Base-by-base conservation (phyloP, 2,329 filamentous ascomycete genomes). In the Hypoxylon sp. region DNA sequence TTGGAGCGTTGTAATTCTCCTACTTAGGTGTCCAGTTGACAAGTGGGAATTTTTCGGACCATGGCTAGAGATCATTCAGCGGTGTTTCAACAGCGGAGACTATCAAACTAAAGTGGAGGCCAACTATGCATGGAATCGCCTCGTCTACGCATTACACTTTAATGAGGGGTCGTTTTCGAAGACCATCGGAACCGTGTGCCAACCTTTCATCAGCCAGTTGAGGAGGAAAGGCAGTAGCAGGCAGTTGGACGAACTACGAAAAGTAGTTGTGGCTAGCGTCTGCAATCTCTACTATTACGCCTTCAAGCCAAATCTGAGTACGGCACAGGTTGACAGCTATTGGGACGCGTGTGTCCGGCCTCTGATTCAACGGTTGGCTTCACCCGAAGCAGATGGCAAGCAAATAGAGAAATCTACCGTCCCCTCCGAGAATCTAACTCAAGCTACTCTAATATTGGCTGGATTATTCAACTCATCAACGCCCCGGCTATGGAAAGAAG, bases 241-340 rank as follows among this genome's bases (percentile, higher is more conserved):
- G 74, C 82, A 88, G 48, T 82, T 83, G 20, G 86, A 90, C 33
- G 85, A 90, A 60, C 85, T 91, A 6, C 86, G 85, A 64, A 84
- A 81, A 66, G 82, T 84, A 1, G 85, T 89, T 11, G 75, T 95
- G 44, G 90, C 90, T 11, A 92, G 91, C 60, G 90, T 97, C 63
- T 92, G 92, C 79, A 94, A 91, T 61, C 85, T 98, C 0, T 87
- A 94, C 10, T 97, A 97, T 79, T 97, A 97, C 77, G 85, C 90
- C 2, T 90, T 97, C 75, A 90, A 90, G 61, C 95, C 95, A 1
- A 88, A 86, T 11, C 86, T 89, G 13, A 86, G 89, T 8, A 81
- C 85, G 42, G 82, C 85, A n/a, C 88, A 93, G 63, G 84, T 94
- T 2, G 93, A 97, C 72, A 81, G 85, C 1, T 90, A 91, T 57